phyloP scores from a whole-genome alignment of 257 asterid species.

The Thymus mandschuricus region DNA sequence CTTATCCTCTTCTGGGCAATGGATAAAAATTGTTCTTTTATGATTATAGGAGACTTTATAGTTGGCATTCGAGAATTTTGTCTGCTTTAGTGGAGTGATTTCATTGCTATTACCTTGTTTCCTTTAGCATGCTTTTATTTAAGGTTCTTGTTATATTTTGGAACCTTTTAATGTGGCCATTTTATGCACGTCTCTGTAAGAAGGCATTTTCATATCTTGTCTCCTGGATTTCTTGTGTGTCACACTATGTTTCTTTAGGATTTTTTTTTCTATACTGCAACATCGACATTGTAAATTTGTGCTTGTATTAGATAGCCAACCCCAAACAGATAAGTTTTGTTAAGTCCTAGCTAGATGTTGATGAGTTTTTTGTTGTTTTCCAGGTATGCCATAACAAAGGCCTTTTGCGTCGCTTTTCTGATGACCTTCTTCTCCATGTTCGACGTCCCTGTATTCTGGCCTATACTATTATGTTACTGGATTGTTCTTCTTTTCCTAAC shows the following conservation, averaged over 20 bases:
- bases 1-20: not conserved
- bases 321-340: not conserved
- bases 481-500: constrained; percentile 82
- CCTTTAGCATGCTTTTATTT: not conserved
- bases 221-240: not conserved
- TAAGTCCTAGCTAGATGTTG: not conserved
- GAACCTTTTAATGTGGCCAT: not conserved
- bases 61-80: not conserved
- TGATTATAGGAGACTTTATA: constrained; percentile 1
- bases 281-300: not conserved
- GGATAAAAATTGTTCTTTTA: not conserved
- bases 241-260: not conserved
- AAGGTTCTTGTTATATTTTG: not conserved
- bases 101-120: constrained; percentile 4
- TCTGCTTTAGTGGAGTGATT: not conserved
- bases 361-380: constrained; percentile 14
- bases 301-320: not conserved
- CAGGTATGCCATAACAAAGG: constrained; percentile 96
- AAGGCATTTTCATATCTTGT: not conserved
- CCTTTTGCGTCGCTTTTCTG: constrained; percentile 72
- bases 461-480: constrained; percentile 85
- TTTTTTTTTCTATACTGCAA: not conserved
- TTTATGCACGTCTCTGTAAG: not conserved
- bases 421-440: constrained; percentile 89
- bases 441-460: constrained; percentile 98